Evolutionary conservation across 2,329 filamentous ascomycete species (phyloP), one percentile per base, ranked within the genome.

Genomic region (Chlorencoelia australis): DNA sequence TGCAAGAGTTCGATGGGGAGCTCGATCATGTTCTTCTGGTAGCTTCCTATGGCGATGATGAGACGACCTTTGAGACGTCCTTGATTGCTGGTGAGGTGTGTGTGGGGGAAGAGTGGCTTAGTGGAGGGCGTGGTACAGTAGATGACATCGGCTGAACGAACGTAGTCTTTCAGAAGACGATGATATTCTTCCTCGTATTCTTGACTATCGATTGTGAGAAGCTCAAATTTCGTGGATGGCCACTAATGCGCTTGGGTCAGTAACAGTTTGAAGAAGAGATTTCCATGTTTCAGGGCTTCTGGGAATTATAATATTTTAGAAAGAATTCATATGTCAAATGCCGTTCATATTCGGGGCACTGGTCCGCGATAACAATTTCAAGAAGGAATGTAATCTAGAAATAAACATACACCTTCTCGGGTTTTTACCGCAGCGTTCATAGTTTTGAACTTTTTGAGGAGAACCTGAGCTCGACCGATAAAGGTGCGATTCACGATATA

Each of bases 111-210:
- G 1, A 95, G 64, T 1, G 83, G 82, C 21, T 71, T 65, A 0
- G 68, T 71, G 1, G 78, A 81, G 0, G 88, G 85, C 2, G 87
- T 94, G 47, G 85, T 94, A 62, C 85, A 89, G 62, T 94, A 91
- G 24, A 96, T 82, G 7, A 83, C 80, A 50, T 91, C 84, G 0
- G 83, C 75, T 7, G 73, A 73, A 24, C 75, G 66, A 33, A 95
- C 66, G 33, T 85, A 74, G 24, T 81, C 73, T 50, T 80, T 79
- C 22, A 87, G 60, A 14, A 91, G 63, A 1, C 84, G 60, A 6
- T 65, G 59, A 51, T 69, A 77, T 50, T 77, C 88, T 50, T 77
- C 88, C 38, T 71, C 75, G 47, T 89, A 89, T 1, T 71, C 67
- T 0, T 77, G 78, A 5, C 83, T 88, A 31, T 79, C 50, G 14